A percentile compares a stretch with the other conserved stretches of the same genome.
Conservation (phyloP, 129 eudicot species). For the Apium graveolens region DNA sequence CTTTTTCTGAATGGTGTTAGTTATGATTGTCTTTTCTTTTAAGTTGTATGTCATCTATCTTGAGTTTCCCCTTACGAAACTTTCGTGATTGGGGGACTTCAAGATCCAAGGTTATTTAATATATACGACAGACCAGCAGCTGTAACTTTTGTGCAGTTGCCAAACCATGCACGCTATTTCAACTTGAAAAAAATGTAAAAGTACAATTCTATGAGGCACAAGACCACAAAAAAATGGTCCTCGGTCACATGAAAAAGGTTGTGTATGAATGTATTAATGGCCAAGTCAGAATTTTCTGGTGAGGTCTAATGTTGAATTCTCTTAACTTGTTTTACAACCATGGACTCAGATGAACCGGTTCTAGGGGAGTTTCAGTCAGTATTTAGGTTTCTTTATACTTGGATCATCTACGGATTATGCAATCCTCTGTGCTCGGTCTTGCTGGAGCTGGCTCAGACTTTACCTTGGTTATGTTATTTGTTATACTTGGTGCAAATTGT, state of each 20-base stretch:
- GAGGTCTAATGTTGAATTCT: no score
- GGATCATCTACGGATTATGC: not conserved
- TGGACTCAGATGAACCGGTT: not conserved
- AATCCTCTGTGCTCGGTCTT: not conserved
- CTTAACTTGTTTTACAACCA: not conserved
- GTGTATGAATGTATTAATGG: not conserved
- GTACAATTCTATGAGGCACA: not conserved
- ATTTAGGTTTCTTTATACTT: not conserved
- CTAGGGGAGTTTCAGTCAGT: not conserved
- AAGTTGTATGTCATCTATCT: not conserved
- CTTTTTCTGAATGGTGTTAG: not conserved
- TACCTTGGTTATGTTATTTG: not conserved
- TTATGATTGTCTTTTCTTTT: not conserved
- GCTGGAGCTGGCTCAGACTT: not conserved
- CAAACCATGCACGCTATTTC: not conserved
- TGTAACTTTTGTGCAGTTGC: not conserved
- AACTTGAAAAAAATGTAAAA: not conserved
- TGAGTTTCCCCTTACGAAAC: no score
- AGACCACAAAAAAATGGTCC: not conserved
- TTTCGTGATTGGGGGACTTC: no score
- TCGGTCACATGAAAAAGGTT: not conserved
- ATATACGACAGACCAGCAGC: not conserved
- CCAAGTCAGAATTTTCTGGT: not conserved
- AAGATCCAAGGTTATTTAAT: not conserved
- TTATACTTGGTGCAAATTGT: not conserved